A percentile compares a stretch with the other conserved stretches of the same genome.
Evolutionary conservation across 106 monocot genomes (phyloP).

Genomic region (Ottelia alismoides): DNA sequence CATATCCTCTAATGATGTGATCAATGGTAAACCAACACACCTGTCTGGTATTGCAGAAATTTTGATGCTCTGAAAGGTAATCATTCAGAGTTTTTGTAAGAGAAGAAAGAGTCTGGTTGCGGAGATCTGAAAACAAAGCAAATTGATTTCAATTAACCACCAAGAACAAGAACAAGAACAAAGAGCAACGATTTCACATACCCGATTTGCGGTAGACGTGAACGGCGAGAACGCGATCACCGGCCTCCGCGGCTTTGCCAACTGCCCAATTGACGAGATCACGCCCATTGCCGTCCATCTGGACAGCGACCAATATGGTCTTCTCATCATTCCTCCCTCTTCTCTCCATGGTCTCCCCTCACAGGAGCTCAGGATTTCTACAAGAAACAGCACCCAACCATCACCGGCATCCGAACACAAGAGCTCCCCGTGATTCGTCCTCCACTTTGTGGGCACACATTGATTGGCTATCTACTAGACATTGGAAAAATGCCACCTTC

Average conservation of each 20-base stretch:
- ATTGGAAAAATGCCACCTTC: too few relatives aligned
- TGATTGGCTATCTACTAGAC: too few relatives aligned
- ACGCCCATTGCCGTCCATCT: conserved; percentile 44
- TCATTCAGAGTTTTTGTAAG: conserved; percentile 36
- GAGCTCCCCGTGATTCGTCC: too few relatives aligned
- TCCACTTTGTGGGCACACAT: too few relatives aligned
- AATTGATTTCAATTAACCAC: background rate
- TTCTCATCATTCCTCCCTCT: conserved; percentile 20
- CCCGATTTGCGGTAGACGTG: conserved; percentile 60
- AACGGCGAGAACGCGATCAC: conserved; percentile 54
- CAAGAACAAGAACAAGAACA: background rate
- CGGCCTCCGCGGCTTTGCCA: conserved; percentile 24
- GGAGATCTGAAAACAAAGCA: conserved; percentile 19
- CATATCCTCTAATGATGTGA: background rate
- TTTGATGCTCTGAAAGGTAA: conserved; percentile 36
- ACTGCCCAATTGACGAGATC: conserved; percentile 71
- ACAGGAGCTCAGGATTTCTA: too few relatives aligned
- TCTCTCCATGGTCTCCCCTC: conserved; percentile 5
- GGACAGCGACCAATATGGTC: conserved; percentile 49
- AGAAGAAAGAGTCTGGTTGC: conserved; percentile 18
- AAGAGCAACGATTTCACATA: conserved; percentile 1
- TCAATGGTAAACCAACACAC: conserved; percentile 7
- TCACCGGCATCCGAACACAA: too few relatives aligned
- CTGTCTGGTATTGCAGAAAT: conserved; percentile 28
- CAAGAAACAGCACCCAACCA: too few relatives aligned